Evolutionary conservation across 2,329 filamentous ascomycete genomes (phyloP).

Genomic region (Diaporthe humulicola): DNA sequence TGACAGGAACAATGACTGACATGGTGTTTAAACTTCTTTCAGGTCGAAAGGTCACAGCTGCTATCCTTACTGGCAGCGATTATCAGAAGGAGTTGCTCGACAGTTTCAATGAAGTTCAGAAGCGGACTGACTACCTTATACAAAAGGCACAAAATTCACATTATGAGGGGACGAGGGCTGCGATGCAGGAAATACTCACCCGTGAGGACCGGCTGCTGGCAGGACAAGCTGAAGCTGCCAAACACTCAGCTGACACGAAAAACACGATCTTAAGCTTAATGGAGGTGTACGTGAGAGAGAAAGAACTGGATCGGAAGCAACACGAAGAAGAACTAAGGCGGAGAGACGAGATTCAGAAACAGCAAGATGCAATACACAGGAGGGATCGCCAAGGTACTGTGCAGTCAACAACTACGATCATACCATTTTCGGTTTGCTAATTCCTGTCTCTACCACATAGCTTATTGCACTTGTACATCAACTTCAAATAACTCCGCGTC

Average conservation of each 20-base stretch:
- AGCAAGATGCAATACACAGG: background rate
- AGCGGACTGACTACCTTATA: background rate
- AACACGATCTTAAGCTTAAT: background rate
- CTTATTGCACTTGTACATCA: background rate
- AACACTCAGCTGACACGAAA: background rate
- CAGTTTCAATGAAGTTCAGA: background rate
- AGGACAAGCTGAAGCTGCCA: background rate
- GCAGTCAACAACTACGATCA: background rate
- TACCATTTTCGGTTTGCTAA: background rate
- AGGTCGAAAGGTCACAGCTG: background rate
- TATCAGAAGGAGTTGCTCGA: background rate
- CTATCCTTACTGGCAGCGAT: background rate
- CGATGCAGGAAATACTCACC: background rate
- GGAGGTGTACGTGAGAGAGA: background rate
- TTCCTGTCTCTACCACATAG: accelerated
- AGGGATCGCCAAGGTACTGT: background rate
- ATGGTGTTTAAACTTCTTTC: background rate
- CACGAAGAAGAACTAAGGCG: background rate
- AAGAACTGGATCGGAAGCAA: background rate
- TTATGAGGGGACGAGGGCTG: background rate
- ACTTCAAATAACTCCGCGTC: background rate
- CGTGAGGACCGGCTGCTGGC: background rate
- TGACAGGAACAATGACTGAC: background rate
- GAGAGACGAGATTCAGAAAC: background rate
- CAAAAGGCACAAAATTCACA: constrained; percentile 9